These are phyloP conservation scores for Closterium sp. DNA, from an alignment of 139 green algal genomes.

Conservation along the genomic window DNA sequence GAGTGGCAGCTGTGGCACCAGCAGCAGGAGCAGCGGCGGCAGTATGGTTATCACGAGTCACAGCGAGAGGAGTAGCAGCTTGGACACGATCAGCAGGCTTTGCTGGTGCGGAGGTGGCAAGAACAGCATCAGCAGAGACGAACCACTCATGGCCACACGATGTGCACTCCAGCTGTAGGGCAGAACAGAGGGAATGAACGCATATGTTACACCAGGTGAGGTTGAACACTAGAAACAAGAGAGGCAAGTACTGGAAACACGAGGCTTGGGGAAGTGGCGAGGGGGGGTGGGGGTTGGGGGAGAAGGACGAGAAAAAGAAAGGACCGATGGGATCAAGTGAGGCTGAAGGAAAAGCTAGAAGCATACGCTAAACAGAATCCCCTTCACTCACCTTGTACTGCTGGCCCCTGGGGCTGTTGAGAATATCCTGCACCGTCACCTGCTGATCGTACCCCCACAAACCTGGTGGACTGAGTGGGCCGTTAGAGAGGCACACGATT, in stretches of 20 bases:
- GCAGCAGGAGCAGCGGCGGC: not conserved
- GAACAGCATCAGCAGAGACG: not conserved
- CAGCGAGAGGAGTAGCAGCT: not conserved
- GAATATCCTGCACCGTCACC: not conserved
- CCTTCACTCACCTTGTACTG: not conserved
- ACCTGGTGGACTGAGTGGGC: too few relatives aligned
- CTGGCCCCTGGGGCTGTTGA: not conserved
- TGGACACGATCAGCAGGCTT: not conserved
- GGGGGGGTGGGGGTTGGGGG: too few relatives aligned
- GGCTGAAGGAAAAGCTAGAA: too few relatives aligned
- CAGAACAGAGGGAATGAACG: not conserved
- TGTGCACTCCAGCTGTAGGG: not conserved
- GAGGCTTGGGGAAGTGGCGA: too few relatives aligned
- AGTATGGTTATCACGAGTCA: not conserved
- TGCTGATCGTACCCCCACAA: too few relatives aligned
- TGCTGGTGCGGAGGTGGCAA: not conserved
- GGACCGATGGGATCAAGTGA: too few relatives aligned
- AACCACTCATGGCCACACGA: not conserved
- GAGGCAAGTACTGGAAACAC: too few relatives aligned
- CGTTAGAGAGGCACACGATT: too few relatives aligned
- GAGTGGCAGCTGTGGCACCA: not conserved
- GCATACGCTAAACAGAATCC: too few relatives aligned
- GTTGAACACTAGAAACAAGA: too few relatives aligned
- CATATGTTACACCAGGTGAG: too few relatives aligned
- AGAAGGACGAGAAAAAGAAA: too few relatives aligned